These are phyloP conservation scores for Takakia lepidozioides DNA, from an alignment of 225 moss, liverwort and hornwort genomes.

Conservation along the genomic window DNA sequence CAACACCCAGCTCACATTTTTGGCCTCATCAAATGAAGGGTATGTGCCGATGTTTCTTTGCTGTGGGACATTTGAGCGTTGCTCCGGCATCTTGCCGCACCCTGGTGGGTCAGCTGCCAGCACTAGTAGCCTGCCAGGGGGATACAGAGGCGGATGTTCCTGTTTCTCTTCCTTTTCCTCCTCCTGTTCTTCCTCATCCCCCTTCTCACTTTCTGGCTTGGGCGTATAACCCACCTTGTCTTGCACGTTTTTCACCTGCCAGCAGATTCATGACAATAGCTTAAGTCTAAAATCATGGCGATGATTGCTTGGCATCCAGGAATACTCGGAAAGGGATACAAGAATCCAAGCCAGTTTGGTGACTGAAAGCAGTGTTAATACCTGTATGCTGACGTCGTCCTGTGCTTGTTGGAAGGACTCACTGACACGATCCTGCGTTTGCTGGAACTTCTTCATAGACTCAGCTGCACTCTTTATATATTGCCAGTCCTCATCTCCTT, in stretches of 20 bases:
- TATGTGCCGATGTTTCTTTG: constrained; percentile 68
- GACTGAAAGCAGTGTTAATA: too few relatives aligned
- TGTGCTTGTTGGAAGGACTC: constrained; percentile 26
- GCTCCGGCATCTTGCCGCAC: constrained; percentile 75
- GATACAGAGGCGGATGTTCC: constrained; percentile 46
- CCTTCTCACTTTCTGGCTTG: not conserved
- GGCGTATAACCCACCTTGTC: constrained; percentile 30
- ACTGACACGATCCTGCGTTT: constrained; percentile 23
- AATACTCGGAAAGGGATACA: too few relatives aligned
- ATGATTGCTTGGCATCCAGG: too few relatives aligned
- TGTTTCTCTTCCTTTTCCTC: constrained; percentile 23
- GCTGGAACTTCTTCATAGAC: constrained; percentile 34
- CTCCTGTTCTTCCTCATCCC: constrained; percentile 8
- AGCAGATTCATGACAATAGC: not conserved
- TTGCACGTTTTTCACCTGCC: constrained; percentile 20
- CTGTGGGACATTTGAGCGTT: constrained; percentile 40
- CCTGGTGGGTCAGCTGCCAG: constrained; percentile 74
- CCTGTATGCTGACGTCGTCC: constrained; percentile 19
- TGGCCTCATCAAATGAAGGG: constrained; percentile 71
- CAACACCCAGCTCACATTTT: constrained; percentile 63
- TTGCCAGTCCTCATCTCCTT: constrained; percentile 60
- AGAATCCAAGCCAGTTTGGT: too few relatives aligned
- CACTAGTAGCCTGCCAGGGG: constrained; percentile 62
- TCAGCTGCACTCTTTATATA: constrained; percentile 56
- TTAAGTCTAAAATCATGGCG: not conserved